Evolutionary conservation across 192 early-diverging fungal genomes (phyloP).

Genomic region (Funneliformis mosseae): DNA sequence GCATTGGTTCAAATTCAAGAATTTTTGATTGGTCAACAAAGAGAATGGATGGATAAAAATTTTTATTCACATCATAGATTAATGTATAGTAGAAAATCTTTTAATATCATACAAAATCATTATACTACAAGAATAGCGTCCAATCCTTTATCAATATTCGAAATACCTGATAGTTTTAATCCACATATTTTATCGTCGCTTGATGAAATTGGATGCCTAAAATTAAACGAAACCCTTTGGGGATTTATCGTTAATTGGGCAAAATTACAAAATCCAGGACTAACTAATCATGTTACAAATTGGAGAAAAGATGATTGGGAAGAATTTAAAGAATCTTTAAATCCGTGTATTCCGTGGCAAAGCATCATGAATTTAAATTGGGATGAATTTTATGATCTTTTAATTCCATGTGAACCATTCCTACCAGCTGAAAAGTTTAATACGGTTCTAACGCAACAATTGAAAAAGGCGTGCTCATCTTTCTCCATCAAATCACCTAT

Average conservation of each 20-base stretch:
- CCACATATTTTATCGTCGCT: background rate
- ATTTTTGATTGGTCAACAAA: background rate
- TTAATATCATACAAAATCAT: slow-evolving; percentile 4
- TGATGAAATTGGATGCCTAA: slow-evolving; percentile 6
- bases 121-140: background rate
- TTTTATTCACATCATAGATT: background rate
- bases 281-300: background rate
- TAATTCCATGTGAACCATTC: slow-evolving; percentile 24
- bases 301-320: slow-evolving; percentile 12
- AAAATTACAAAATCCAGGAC: slow-evolving; percentile 2
- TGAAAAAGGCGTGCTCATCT: background rate
- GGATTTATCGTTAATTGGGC: slow-evolving; percentile 22
- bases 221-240: background rate
- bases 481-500: background rate
- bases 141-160: background rate
- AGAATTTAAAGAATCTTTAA: background rate
- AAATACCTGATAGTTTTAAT: background rate
- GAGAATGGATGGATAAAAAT: slow-evolving; percentile 24
- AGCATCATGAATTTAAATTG: slow-evolving; percentile 2
- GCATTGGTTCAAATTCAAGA: slow-evolving; percentile 10
- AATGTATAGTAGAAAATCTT: background rate
- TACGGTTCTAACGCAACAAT: background rate
- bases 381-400: slow-evolving; percentile 10
- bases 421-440: background rate
- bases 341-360: slow-evolving; percentile 19